Evolutionary conservation across 495 filamentous ascomycete species (phyloP), one percentile per base, ranked within the genome.

Genomic region (Penicillium salamii): DNA sequence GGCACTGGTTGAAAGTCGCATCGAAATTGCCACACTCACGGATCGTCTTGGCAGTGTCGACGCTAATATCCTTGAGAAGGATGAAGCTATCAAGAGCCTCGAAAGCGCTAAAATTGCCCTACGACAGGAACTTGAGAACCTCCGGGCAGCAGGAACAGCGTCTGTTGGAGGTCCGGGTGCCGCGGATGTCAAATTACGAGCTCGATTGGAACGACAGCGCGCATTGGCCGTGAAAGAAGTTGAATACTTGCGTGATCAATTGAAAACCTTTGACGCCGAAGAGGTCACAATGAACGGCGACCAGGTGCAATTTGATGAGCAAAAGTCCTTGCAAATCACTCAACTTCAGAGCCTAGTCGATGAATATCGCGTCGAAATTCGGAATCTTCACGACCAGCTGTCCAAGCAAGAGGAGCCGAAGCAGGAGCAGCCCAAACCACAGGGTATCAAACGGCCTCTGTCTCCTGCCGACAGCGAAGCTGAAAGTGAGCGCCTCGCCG

Each of bases 231-330:
- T 89, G 17, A 96, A 96, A 59, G 95, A 99, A 63, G 89, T 95
- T 6, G 89, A 97, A 53, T 93, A 92, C 63, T 77, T 99, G 7
- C 87, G 95, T 13, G 92, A 88, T 4, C 93, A 99, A 59, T 72
- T 97, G 18, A 95, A 95, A 64, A 86, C 87, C 0, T 96, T 91
- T 48, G 92, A 96, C 52, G 80, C 83, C 19, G 95, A 97, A 67
- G 91, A 97, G 63, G 77, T 78, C 34, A 92, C 90, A 2, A 86
- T 96, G 70, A 83, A 91, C 47, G 78, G 83, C 2, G 69, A 72
- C 6, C 87, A 89, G 13, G 82, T 75, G 35, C 68, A 69, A 21
- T 86, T 87, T 41, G 89, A 97, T 56, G 80, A 85, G 48, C 79
- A 85, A 44, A 95, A 91, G 59, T 67, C 78, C 1, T 74, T 83